Percentiles rank a stretch among this genome's conserved stretches.
Conservation (phyloP, 306 rosid genomes). For the Fragaria iinumae region DNA sequence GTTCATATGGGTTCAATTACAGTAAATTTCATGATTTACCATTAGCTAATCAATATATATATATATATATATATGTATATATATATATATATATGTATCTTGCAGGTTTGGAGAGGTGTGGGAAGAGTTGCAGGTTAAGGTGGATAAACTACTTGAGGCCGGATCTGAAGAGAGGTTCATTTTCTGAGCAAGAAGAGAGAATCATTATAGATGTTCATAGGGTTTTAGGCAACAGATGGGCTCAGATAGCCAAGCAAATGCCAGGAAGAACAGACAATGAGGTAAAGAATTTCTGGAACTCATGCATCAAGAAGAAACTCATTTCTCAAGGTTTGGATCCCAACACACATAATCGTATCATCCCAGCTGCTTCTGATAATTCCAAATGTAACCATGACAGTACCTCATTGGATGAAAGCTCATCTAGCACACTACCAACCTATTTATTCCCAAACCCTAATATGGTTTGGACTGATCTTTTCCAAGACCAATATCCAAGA, state of each 20-base stretch:
- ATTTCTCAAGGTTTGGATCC: conserved; percentile 84
- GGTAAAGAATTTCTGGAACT: conserved; percentile 93
- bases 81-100: not conserved
- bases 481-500: conserved; percentile 14
- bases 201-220: conserved; percentile 78
- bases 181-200: conserved; percentile 69
- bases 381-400: not conserved
- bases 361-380: conserved; percentile 1
- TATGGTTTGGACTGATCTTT: conserved; percentile 8
- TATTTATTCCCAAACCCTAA: conserved; percentile 18
- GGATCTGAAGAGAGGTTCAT: conserved; percentile 75
- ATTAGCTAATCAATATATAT: not conserved
- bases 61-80: not conserved
- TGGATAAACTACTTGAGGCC: conserved; percentile 91
- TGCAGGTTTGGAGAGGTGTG: conserved; percentile 78
- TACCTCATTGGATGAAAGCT: conserved; percentile 5
- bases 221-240: conserved; percentile 90
- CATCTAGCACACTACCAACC: conserved; percentile 9
- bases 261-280: conserved; percentile 95
- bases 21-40: not conserved
- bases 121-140: conserved; percentile 84
- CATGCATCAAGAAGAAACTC: conserved; percentile 81
- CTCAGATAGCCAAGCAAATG: conserved; percentile 89
- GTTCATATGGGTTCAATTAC: not conserved
- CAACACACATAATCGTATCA: conserved; percentile 71